Conservation (phyloP, 257 asterid genomes). For the Solanum pinnatisectum region DNA sequence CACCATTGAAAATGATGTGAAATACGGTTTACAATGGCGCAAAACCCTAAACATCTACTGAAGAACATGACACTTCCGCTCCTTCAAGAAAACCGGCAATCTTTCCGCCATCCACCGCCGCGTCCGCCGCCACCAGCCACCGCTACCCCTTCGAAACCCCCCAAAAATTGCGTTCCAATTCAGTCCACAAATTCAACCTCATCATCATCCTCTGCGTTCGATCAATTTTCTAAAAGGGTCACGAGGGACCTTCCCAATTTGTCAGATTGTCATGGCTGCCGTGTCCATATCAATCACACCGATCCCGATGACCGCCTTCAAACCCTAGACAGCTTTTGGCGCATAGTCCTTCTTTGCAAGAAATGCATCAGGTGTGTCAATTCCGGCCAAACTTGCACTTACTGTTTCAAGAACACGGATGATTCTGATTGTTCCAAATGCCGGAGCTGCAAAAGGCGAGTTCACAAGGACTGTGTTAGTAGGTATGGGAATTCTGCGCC, state of each 20-base stretch:
- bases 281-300: slow-evolving; percentile 38
- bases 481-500: slow-evolving; percentile 46
- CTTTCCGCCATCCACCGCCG: not conserved
- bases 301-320: slow-evolving; percentile 72
- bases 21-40: not conserved
- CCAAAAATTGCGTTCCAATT: not conserved
- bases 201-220: not conserved
- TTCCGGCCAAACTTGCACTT: slow-evolving; percentile 52
- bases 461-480: slow-evolving; percentile 50
- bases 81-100: not conserved
- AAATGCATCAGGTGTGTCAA: slow-evolving; percentile 38
- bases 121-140: not conserved
- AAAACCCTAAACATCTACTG: not conserved
- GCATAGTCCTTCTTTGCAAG: slow-evolving; percentile 71
- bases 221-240: slow-evolving; percentile 23
- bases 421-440: slow-evolving; percentile 36
- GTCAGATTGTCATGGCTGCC: slow-evolving; percentile 74
- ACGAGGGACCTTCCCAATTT: slow-evolving; percentile 73
- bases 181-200: not conserved
- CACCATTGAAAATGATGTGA: not conserved
- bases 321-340: slow-evolving; percentile 73
- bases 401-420: slow-evolving; percentile 47
- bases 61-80: not conserved
- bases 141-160: not conserved
- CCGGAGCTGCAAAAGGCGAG: slow-evolving; percentile 33